Percentiles rank a stretch among this genome's conserved stretches.
phyloP scores from a whole-genome alignment of 139 green algal genomes.

The Ulvella scutata region DNA sequence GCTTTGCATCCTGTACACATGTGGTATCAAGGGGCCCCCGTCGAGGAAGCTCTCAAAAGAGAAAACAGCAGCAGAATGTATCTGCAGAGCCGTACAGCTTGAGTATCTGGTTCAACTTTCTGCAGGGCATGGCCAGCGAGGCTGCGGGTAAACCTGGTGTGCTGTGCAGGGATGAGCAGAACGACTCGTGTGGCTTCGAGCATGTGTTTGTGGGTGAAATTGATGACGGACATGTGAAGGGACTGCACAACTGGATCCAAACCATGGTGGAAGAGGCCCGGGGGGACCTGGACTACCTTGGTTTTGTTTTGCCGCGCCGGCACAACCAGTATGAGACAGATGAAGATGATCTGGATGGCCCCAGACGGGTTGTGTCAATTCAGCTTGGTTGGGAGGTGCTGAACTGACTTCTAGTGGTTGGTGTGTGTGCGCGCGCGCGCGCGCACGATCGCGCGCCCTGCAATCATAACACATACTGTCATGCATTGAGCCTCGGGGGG shows the following conservation, averaged over 20 bases:
- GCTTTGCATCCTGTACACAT: too few relatives aligned
- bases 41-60: too few relatives aligned
- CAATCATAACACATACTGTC: too few relatives aligned
- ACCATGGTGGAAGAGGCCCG: constrained; percentile 29
- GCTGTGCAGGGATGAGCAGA: constrained; percentile 8
- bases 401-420: not conserved
- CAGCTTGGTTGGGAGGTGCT: constrained; percentile 1
- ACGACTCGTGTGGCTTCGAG: constrained; percentile 59
- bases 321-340: constrained; percentile 5
- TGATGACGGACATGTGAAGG: constrained; percentile 25
- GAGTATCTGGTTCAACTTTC: too few relatives aligned
- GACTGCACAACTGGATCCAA: constrained; percentile 45
- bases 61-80: too few relatives aligned
- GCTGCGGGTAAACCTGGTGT: too few relatives aligned
- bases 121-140: too few relatives aligned
- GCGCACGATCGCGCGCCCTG: too few relatives aligned
- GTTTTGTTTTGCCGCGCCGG: constrained; percentile 15
- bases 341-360: not conserved
- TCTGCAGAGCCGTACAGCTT: too few relatives aligned
- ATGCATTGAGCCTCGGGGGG: too few relatives aligned
- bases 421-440: too few relatives aligned
- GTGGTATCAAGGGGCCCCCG: too few relatives aligned
- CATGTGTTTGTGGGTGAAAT: constrained; percentile 60
- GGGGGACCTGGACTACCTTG: constrained; percentile 34
- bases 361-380: not conserved